phyloP scores from a whole-genome alignment of 305 asterid species.

The Plantago coronopus region DNA sequence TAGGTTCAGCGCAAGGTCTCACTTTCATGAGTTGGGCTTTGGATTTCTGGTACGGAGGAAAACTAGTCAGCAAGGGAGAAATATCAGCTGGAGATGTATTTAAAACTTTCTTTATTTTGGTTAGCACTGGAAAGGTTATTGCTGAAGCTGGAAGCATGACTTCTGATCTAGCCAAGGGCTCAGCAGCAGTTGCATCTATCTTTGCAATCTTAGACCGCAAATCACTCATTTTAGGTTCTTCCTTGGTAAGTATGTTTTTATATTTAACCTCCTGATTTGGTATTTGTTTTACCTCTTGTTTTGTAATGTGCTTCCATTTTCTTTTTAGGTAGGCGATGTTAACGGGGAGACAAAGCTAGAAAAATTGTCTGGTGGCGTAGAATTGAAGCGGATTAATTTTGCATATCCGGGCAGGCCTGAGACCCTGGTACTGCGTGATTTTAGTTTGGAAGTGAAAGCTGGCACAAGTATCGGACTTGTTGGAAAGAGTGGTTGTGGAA shows the following conservation, averaged over 20 bases:
- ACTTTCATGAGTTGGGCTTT: constrained; percentile 85
- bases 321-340: constrained; percentile 36
- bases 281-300: too few species aligned
- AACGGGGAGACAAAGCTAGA: constrained; percentile 32
- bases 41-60: constrained; percentile 90
- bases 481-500: constrained; percentile 82
- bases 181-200: constrained; percentile 68
- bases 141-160: constrained; percentile 99
- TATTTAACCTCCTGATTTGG: background rate
- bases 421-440: constrained; percentile 41
- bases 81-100: constrained; percentile 82
- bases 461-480: constrained; percentile 77
- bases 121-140: constrained; percentile 78
- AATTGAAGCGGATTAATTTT: constrained; percentile 63
- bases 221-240: constrained; percentile 46
- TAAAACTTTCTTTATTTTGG: constrained; percentile 67
- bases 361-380: constrained; percentile 50
- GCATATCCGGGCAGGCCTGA: constrained; percentile 63
- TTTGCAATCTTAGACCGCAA: constrained; percentile 65
- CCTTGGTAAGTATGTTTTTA: constrained; percentile 31
- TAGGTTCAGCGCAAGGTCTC: constrained; percentile 84
- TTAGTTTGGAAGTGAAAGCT: constrained; percentile 56
- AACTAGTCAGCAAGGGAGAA: constrained; percentile 52
- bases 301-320: background rate
- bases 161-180: constrained; percentile 76